A percentile compares a stretch with the other conserved stretches of the same genome.
phyloP scores from a whole-genome alignment of 1,284 basidiomycete species.

The Anthracocystis walkeri region DNA sequence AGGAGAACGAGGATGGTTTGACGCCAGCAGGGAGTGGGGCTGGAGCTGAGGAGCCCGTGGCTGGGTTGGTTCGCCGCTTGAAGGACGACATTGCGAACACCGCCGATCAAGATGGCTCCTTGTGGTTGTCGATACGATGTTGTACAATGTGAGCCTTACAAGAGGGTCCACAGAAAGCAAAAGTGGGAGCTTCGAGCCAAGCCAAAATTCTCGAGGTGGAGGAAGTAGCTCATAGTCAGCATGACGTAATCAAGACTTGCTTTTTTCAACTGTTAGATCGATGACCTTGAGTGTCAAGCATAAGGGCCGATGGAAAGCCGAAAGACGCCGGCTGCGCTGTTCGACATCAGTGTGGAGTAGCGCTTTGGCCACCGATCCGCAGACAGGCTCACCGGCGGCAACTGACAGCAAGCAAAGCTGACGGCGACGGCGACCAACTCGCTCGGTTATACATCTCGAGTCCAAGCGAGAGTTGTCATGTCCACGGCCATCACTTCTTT shows the following conservation, averaged over 20 bases:
- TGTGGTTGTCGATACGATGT: neutral
- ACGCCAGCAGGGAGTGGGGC: constrained; percentile 74
- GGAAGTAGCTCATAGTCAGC: constrained; percentile 7
- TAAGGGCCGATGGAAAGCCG: constrained; percentile 18
- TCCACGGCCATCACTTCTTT: neutral
- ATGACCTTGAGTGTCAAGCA: too few species aligned
- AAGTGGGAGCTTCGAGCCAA: neutral
- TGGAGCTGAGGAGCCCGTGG: constrained; percentile 61
- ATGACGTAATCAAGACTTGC: neutral
- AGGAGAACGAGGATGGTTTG: constrained; percentile 76
- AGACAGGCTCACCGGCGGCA: neutral
- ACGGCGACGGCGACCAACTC: neutral
- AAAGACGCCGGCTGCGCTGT: neutral
- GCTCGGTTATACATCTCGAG: neutral
- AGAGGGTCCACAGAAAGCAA: neutral
- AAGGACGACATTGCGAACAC: constrained; percentile 76
- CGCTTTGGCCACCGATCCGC: constrained; percentile 5
- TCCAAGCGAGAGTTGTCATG: neutral
- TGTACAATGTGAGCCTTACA: neutral
- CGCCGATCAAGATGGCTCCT: too few species aligned
- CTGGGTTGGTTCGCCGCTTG: constrained; percentile 75
- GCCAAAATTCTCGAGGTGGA: constrained; percentile 33
- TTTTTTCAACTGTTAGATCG: constrained; percentile 1
- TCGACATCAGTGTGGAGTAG: neutral
- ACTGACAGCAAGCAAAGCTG: neutral